Conservation (phyloP, 2,329 filamentous ascomycete genomes). For the Purpureocillium lavendulum region DNA sequence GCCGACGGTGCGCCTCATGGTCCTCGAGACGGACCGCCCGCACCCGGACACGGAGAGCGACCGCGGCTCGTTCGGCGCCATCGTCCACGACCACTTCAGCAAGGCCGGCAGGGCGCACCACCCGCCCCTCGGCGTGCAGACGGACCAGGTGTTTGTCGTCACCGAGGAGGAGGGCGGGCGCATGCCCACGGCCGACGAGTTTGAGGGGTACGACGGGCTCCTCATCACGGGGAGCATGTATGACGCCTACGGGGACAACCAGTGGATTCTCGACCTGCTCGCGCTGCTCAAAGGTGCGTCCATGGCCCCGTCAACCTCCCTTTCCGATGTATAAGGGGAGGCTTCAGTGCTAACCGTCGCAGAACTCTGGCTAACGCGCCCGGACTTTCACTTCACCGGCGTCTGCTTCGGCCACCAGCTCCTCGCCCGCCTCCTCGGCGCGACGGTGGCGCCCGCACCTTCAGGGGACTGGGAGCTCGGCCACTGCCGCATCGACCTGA, state of each 20-base stretch:
- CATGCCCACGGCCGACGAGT: constrained; percentile 37
- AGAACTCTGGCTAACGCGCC: constrained; percentile 41
- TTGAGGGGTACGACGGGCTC: constrained; percentile 61
- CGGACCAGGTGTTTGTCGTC: constrained; percentile 46
- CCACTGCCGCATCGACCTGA: constrained; percentile 57
- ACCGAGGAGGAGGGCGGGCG: constrained; percentile 32
- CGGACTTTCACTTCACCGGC: constrained; percentile 54
- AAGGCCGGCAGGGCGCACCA: constrained; percentile 42
- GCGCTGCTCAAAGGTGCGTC: constrained; percentile 38
- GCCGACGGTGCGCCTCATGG: constrained; percentile 30
- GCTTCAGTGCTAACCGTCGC: too few species aligned
- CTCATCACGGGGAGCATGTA: constrained; percentile 62
- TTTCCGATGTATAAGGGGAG: too few species aligned
- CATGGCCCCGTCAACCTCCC: neutral
- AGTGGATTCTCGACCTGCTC: constrained; percentile 67
- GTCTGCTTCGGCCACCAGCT: constrained; percentile 82
- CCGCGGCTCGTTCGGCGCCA: constrained; percentile 44
- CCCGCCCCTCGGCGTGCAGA: constrained; percentile 45
- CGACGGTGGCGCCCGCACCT: constrained; percentile 56
- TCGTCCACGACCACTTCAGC: constrained; percentile 41
- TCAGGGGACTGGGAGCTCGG: constrained; percentile 64
- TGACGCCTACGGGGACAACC: constrained; percentile 61
- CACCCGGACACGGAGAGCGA: constrained; percentile 38
- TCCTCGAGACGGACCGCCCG: constrained; percentile 50
- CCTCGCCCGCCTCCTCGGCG: constrained; percentile 60